phyloP scores from a whole-genome alignment of 441 rosid species.

The Lepidium campestre region DNA sequence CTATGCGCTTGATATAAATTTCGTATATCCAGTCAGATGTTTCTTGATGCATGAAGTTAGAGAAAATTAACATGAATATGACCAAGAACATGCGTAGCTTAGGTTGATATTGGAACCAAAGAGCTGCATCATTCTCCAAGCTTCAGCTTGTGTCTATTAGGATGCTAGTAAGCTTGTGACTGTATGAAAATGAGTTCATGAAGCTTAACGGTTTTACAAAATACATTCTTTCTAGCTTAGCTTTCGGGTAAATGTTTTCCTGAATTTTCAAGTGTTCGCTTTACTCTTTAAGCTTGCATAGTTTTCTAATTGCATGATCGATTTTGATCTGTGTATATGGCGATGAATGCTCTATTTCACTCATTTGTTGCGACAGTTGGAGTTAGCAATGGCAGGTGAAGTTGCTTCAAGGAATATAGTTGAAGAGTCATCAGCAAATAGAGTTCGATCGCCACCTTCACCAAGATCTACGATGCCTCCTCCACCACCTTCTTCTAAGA shows the following conservation, averaged over 20 bases:
- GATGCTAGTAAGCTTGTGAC: background rate
- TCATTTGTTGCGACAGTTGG: slow-evolving; percentile 43
- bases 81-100: background rate
- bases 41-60: background rate
- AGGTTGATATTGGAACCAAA: background rate
- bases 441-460: slow-evolving; percentile 33
- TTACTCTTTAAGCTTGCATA: background rate
- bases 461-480: slow-evolving; percentile 37
- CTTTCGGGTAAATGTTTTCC: background rate
- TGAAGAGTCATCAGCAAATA: slow-evolving; percentile 29
- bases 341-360: slow-evolving; percentile 7
- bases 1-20: background rate
- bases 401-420: slow-evolving; percentile 41
- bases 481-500: background rate
- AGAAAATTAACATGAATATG: background rate
- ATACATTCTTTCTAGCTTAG: background rate
- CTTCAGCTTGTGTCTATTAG: background rate
- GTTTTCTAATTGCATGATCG: background rate
- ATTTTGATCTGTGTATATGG: slow-evolving; percentile 19
- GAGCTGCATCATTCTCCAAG: background rate
- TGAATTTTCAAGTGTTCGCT: background rate
- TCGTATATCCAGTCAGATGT: background rate
- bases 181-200: background rate
- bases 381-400: slow-evolving; percentile 30
- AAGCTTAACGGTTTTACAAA: background rate